Conservation (phyloP, 495 filamentous ascomycete species). For the Viridothelium virens region DNA sequence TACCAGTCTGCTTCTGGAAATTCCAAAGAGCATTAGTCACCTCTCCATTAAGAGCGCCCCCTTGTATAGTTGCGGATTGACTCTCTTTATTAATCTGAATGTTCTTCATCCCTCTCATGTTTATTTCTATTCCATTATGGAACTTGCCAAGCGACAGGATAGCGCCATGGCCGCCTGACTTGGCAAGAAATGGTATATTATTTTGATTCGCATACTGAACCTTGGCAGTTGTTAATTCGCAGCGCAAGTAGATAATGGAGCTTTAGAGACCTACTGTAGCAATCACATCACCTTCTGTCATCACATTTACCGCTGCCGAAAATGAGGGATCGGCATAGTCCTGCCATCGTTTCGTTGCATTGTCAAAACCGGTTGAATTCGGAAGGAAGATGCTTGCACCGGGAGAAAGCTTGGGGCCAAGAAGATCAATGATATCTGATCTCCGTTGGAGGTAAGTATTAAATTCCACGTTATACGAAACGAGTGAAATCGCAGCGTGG, state of each 20-base stretch:
- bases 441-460: neutral
- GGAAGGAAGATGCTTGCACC: neutral
- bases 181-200: constrained; percentile 1
- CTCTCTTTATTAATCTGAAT: neutral
- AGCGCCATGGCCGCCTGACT: neutral
- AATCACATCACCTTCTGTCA: neutral
- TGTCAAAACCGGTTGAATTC: neutral
- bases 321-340: neutral
- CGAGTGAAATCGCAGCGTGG: neutral
- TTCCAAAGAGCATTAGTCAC: constrained; percentile 3
- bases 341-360: constrained; percentile 6
- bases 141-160: neutral
- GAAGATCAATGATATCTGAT: neutral
- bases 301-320: neutral
- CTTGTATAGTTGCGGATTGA: neutral
- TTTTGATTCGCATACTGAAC: constrained; percentile 11
- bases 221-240: neutral
- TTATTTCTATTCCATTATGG: constrained; percentile 9
- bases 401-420: neutral
- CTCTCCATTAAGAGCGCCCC: neutral
- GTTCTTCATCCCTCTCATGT: neutral
- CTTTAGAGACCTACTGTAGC: neutral
- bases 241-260: neutral
- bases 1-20: constrained; percentile 11
- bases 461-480: neutral